Conservation (phyloP, 164 flowering plant genomes). For the Umbilicus rupestris region DNA sequence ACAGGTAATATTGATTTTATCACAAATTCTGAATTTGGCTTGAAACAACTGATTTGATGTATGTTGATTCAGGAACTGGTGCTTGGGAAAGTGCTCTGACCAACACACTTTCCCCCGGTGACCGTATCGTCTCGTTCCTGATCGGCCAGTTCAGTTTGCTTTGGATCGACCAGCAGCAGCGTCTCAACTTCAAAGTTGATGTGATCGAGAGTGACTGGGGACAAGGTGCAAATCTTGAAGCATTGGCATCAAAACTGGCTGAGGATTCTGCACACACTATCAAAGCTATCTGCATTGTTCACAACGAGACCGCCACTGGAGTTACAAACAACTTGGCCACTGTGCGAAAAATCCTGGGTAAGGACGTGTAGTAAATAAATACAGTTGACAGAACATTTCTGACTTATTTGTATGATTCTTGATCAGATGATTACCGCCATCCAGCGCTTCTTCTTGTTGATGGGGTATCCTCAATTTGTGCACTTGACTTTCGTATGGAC, state of each 20-base stretch:
- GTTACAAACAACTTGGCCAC: slow-evolving; percentile 85
- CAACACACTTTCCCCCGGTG: slow-evolving; percentile 91
- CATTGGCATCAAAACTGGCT: slow-evolving; percentile 72
- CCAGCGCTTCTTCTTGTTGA: slow-evolving; percentile 91
- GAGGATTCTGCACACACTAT: slow-evolving; percentile 73
- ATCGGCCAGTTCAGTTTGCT: slow-evolving; percentile 96
- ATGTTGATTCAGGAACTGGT: slow-evolving; percentile 60
- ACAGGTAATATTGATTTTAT: slow-evolving; percentile 69
- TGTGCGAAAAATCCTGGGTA: slow-evolving; percentile 81
- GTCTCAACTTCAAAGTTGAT: slow-evolving; percentile 87
- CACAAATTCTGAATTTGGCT: not conserved
- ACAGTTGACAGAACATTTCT: not conserved
- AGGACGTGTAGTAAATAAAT: too few species aligned
- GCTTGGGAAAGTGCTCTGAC: slow-evolving; percentile 99
- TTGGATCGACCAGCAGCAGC: slow-evolving; percentile 95
- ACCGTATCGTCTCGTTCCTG: slow-evolving; percentile 68
- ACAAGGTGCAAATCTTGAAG: slow-evolving; percentile 77
- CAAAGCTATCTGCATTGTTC: slow-evolving; percentile 91
- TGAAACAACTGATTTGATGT: not conserved
- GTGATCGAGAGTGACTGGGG: slow-evolving; percentile 96
- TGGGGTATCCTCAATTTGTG: slow-evolving; percentile 95
- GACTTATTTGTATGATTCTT: not conserved
- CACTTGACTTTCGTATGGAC: slow-evolving; percentile 96
- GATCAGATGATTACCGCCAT: slow-evolving; percentile 70
- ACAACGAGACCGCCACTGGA: slow-evolving; percentile 95